Base-by-base conservation (phyloP, 108 stramenopile species). In the Tribonema minus region DNA sequence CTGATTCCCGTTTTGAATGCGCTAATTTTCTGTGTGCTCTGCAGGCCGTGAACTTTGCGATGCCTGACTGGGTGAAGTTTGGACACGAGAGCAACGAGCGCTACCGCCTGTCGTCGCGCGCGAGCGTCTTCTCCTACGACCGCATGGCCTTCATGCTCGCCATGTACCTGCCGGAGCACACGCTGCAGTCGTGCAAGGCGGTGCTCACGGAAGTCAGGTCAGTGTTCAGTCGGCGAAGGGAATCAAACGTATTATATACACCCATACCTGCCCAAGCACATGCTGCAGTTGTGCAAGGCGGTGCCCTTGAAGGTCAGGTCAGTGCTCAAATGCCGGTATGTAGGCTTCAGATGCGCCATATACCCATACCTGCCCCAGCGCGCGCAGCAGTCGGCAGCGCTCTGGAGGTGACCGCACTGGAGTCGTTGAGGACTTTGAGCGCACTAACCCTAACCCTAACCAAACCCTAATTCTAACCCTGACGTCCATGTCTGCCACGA, bases 121-220 rank as follows among this genome's bases (percentile, higher is more conserved):
- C 90, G 33, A 89, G 92, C 28, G 94, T 94, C 27, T 91, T 97
- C 68, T 91, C 89, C 26, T 93, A 95, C 65, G 94, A 97, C 82
- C 89, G 93, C 15, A 84, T 97, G 34, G 88, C 92, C 9, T 91
- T 92, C 63, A 94, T 92, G 2, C 91, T 94, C 80, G 92, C 92
- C n/a, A 82, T 90, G 71, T 90, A 94, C 82, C 77, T 81, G 12
- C 67, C 91, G 32, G 74, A 84, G 37, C 76, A 87, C 20, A 92
- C 91, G 40, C 88, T 93, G 4, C 86, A 90, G 87, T 30, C 61
- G 88, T 15, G 90, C n/a, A n/a, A n/a, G n/a, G n/a, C n/a, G n/a
- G n/a, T n/a, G n/a, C n/a, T n/a, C n/a, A n/a, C n/a, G n/a, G n/a
- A n/a, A n/a, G n/a, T n/a, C n/a, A n/a, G n/a, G n/a, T n/a, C n/a